phyloP scores from a whole-genome alignment of 495 filamentous ascomycete genomes.

The Friedmanniomyces simplex region DNA sequence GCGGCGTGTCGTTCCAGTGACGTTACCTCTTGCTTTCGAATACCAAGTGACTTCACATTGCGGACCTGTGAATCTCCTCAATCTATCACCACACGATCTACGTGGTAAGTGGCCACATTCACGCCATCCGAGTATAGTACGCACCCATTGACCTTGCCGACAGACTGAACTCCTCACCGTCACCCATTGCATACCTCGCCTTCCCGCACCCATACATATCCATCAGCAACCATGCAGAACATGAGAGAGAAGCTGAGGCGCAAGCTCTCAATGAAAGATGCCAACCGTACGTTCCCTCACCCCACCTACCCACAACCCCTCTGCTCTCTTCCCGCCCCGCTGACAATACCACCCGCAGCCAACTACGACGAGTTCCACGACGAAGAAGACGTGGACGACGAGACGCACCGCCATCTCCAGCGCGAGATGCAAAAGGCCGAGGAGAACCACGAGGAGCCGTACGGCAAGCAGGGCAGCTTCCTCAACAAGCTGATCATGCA shows the following conservation, averaged over 20 bases:
- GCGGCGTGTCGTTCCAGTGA: no score
- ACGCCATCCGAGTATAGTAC: not conserved
- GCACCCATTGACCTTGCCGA: not conserved
- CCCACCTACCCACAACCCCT: not conserved
- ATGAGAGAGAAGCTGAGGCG: conserved; percentile 18
- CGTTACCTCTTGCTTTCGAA: not conserved
- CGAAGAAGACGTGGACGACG: conserved; percentile 18
- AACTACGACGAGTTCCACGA: conserved; percentile 13
- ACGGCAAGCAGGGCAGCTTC: conserved; percentile 11
- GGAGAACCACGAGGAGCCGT: not conserved
- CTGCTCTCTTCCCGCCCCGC: no score
- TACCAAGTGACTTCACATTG: not conserved
- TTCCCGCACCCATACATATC: not conserved
- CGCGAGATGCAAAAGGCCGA: conserved; percentile 16
- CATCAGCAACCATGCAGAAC: conserved; percentile 15
- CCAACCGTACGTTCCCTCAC: conserved; percentile 9
- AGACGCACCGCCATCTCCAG: conserved; percentile 10
- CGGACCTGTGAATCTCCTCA: no score
- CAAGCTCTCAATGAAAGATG: conserved; percentile 14
- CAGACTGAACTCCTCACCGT: not conserved
- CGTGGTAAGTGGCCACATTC: no score
- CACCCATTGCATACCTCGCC: not conserved
- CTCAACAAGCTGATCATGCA: conserved; percentile 19
- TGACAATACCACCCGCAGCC: conserved; percentile 1
- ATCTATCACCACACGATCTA: no score